phyloP scores from a whole-genome alignment of 176 grass and related monocot genomes.

The Dendrocalamus sinicus region DNA sequence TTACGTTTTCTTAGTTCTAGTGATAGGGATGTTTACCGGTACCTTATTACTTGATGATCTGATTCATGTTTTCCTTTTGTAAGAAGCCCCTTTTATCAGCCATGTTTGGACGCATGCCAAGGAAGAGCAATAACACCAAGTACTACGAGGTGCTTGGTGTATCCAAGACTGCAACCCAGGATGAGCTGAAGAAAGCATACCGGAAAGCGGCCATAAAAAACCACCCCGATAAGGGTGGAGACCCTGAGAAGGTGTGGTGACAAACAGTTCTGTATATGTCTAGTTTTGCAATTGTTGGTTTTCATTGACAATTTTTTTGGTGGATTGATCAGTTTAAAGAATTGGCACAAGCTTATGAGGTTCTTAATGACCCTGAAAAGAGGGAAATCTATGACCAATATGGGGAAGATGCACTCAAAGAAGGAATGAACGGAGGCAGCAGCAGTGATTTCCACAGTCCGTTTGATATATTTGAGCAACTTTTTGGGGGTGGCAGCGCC shows the following conservation, averaged over 20 bases:
- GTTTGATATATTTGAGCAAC: constrained; percentile 91
- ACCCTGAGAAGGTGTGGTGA: constrained; percentile 77
- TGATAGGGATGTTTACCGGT: neutral
- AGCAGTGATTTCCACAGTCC: constrained; percentile 70
- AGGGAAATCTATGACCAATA: constrained; percentile 90
- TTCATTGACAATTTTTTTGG: neutral
- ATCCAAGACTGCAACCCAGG: constrained; percentile 71
- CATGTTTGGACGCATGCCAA: constrained; percentile 96
- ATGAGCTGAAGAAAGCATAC: constrained; percentile 95
- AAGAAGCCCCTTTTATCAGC: constrained; percentile 39
- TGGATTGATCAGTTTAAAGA: constrained; percentile 79
- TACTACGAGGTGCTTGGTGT: constrained; percentile 96
- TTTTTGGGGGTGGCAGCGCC: constrained; percentile 57
- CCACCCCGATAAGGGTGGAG: constrained; percentile 96
- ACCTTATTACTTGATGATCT: neutral
- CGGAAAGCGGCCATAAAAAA: constrained; percentile 87
- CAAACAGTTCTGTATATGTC: constrained; percentile 10
- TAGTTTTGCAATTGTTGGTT: neutral
- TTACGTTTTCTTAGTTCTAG: neutral
- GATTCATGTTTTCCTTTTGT: constrained; percentile 13
- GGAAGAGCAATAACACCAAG: constrained; percentile 85
- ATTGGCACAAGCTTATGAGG: constrained; percentile 91
- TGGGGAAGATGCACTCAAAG: constrained; percentile 96
- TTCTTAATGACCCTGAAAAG: constrained; percentile 93
- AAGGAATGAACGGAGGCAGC: constrained; percentile 86